These are phyloP conservation scores for Pythium periplocum DNA, from an alignment of 352 stramenopile genomes.

Conservation along the genomic window DNA sequence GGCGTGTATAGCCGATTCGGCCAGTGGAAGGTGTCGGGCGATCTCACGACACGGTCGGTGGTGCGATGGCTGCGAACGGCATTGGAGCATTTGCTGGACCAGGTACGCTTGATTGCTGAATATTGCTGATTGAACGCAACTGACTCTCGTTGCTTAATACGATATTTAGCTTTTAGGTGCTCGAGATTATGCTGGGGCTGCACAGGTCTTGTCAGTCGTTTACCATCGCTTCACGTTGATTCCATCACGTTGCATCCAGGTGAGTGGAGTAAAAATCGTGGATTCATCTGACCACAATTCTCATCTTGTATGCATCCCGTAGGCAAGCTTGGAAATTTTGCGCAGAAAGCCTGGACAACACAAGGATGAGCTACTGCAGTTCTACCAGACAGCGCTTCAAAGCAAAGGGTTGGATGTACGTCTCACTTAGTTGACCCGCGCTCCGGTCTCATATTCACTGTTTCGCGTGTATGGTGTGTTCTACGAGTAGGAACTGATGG, in stretches of 20 bases:
- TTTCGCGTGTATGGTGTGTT: too few species aligned
- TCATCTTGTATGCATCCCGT: not conserved
- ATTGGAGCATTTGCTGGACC: constrained; percentile 43
- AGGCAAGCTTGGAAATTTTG: constrained; percentile 77
- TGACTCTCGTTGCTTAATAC: not conserved
- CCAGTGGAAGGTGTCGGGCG: constrained; percentile 42
- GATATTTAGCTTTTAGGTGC: constrained; percentile 47
- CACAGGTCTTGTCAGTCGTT: constrained; percentile 56
- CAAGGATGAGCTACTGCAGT: constrained; percentile 42
- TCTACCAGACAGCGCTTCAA: constrained; percentile 46
- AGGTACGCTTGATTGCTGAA: constrained; percentile 21
- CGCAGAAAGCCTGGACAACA: constrained; percentile 42
- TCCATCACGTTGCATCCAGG: constrained; percentile 60
- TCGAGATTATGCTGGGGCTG: constrained; percentile 63
- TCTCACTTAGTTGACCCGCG: not conserved
- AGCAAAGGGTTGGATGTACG: constrained; percentile 46
- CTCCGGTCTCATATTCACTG: too few species aligned
- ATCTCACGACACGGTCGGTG: constrained; percentile 15
- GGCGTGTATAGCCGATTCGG: constrained; percentile 32
- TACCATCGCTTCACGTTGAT: constrained; percentile 63
- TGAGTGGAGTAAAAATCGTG: constrained; percentile 9
- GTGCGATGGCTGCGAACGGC: constrained; percentile 31
- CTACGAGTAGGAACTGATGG: constrained; percentile 12
- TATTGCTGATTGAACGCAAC: not conserved
- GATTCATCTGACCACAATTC: not conserved